These are phyloP conservation scores for Entrophospora sp. DNA, from an alignment of 192 early-diverging fungal species.

Conservation along the genomic window DNA sequence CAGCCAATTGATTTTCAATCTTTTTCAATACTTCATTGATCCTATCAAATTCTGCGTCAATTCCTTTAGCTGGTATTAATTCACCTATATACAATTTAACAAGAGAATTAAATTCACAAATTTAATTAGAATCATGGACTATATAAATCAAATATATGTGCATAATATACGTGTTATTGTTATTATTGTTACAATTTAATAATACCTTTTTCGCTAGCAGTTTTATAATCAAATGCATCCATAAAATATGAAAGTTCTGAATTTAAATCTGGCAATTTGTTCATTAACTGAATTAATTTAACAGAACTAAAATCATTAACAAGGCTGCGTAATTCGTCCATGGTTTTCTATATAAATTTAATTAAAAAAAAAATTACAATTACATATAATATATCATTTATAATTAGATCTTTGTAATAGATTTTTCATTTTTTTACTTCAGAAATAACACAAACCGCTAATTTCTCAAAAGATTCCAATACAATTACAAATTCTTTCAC, in stretches of 20 bases:
- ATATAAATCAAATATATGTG: too few relatives aligned
- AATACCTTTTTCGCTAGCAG: constrained; percentile 49
- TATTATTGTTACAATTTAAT: too few relatives aligned
- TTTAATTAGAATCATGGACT: too few relatives aligned
- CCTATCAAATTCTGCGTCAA: too few relatives aligned
- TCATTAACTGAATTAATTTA: constrained; percentile 40
- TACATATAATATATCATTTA: too few relatives aligned
- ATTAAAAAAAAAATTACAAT: neutral
- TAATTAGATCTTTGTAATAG: too few relatives aligned
- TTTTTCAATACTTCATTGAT: constrained; percentile 69
- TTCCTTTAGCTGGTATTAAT: too few relatives aligned
- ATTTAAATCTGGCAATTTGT: constrained; percentile 46
- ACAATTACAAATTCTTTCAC: constrained; percentile 76
- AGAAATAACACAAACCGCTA: constrained; percentile 30
- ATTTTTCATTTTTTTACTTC: too few relatives aligned
- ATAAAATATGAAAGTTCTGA: constrained; percentile 62
- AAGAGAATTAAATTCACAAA: too few relatives aligned
- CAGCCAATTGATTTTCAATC: constrained; percentile 63
- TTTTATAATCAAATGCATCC: constrained; percentile 62
- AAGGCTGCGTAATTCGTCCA: too few relatives aligned
- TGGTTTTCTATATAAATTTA: constrained; percentile 21
- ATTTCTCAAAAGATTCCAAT: constrained; percentile 50
- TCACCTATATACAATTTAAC: neutral
- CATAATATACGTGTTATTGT: too few relatives aligned
- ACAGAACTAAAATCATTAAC: constrained; percentile 44